phyloP scores from a whole-genome alignment of 306 rosid genomes.

The Malus sieversii region DNA sequence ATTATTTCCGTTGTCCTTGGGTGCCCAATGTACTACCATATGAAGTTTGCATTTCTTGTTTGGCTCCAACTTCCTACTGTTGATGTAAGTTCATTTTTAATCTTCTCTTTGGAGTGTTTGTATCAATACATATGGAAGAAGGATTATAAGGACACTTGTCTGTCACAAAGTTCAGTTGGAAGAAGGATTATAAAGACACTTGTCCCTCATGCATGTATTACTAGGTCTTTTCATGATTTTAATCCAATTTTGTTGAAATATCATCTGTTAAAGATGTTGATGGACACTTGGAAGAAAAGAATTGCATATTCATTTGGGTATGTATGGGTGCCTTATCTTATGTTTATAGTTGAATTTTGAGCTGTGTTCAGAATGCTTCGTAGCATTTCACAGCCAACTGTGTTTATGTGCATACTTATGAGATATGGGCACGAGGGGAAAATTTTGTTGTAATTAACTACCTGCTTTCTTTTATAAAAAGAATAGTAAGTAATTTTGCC shows the following conservation, averaged over 20 bases:
- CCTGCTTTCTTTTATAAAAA: background rate
- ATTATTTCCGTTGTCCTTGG: conserved; percentile 27
- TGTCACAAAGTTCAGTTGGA: too few species aligned
- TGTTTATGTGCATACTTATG: background rate
- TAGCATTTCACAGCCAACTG: background rate
- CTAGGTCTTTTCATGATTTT: too few species aligned
- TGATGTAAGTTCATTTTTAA: conserved; percentile 38
- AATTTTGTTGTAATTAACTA: background rate
- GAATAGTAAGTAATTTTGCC: background rate
- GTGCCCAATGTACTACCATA: conserved; percentile 84
- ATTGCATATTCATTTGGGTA: too few species aligned
- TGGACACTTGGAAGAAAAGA: too few species aligned
- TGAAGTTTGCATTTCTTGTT: conserved; percentile 91
- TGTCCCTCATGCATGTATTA: too few species aligned
- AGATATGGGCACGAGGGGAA: background rate
- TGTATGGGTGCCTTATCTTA: too few species aligned
- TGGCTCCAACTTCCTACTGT: conserved; percentile 94
- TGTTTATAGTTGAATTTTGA: background rate
- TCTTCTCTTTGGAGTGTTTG: too few species aligned
- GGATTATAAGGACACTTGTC: too few species aligned
- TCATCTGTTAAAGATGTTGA: too few species aligned
- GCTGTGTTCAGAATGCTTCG: background rate
- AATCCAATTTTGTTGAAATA: too few species aligned
- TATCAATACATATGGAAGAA: too few species aligned
- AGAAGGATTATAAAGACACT: too few species aligned